Evolutionary conservation across 2,329 filamentous ascomycete genomes (phyloP), one percentile per base, ranked within the genome.

Genomic region (Dactylellina drechsleri): DNA sequence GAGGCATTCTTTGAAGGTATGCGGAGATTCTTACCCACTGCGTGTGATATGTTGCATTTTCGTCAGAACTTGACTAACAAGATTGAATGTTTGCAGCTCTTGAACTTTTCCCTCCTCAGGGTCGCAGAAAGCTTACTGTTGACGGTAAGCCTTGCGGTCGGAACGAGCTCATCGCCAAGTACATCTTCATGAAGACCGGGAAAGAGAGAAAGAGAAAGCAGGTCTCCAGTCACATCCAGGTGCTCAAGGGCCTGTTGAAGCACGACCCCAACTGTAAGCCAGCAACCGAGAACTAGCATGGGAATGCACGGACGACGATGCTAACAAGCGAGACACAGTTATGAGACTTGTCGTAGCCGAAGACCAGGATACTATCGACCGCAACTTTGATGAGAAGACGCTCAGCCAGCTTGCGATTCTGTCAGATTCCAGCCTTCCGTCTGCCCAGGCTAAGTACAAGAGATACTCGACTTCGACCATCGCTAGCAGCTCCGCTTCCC

Each of bases 181-280:
- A 90, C 81, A 85, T 91, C 52, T 90, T 85, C 68, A 78, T 78
- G 67, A 77, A 77, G 36, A 80, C 79, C n/a, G 79, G 80, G 15
- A 83, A 84, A 78, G 80, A 79, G 76, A 80, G 84, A 77, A 79
- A 84, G 56, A 77, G 87, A 67, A 91, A 91, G 80, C 88, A 90
- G 79, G 87, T 91, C 4, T 90, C 88, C 1, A 90, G 88, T 79
- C 89, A 91, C 79, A 90, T 91, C 79, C 89, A 91, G 80, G 89
- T 91, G 13, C 82, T 90, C 66, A 90, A 90, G 82, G 87, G 87
- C 60, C 89, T 90, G 80, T 87, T 91, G 77, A 84, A 85, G 66
- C 85, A 86, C 65, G 83, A 90, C 76, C 85, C 87, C 50, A 88
- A 86, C 80, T 90, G 88, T 90, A 83, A 85, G 88, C 84, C 49